These are phyloP conservation scores for Globisporangium sylvaticum DNA, from an alignment of 352 stramenopile species.

Conservation along the genomic window DNA sequence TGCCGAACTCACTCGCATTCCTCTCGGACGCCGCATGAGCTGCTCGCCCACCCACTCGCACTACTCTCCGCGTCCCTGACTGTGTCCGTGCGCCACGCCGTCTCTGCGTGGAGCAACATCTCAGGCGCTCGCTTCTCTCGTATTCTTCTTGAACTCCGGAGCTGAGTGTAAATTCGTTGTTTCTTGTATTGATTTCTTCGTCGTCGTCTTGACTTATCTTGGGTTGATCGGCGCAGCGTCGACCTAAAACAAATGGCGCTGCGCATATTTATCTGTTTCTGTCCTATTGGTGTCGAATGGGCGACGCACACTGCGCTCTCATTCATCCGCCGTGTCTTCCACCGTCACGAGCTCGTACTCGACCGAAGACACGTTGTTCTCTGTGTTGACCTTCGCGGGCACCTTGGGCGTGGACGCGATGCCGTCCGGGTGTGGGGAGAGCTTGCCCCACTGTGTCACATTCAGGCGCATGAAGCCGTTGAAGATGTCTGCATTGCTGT, in stretches of 20 bases:
- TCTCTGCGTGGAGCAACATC: neutral
- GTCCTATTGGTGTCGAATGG: constrained; percentile 1
- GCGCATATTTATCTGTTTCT: constrained; percentile 7
- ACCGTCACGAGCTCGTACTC: constrained; percentile 87
- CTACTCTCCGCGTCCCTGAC: neutral
- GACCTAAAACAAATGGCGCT: constrained; percentile 5
- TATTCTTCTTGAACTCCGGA: neutral
- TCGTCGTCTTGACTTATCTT: constrained; percentile 6
- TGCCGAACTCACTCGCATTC: neutral
- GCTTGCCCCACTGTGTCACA: constrained; percentile 83
- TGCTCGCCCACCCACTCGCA: neutral
- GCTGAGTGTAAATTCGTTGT: neutral
- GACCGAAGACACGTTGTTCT: constrained; percentile 75
- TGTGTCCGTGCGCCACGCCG: neutral
- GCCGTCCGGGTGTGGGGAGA: constrained; percentile 64
- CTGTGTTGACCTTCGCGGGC: constrained; percentile 40
- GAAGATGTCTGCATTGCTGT: constrained; percentile 80
- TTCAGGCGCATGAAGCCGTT: constrained; percentile 85
- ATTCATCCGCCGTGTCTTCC: constrained; percentile 47
- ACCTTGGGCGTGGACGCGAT: constrained; percentile 63
- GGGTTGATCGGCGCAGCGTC: neutral
- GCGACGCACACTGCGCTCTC: neutral
- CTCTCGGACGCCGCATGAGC: neutral
- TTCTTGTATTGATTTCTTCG: constrained; percentile 9
- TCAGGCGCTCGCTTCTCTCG: neutral